Base-by-base conservation (phyloP, 139 green algal genomes). In the Coelastrella sp. region DNA sequence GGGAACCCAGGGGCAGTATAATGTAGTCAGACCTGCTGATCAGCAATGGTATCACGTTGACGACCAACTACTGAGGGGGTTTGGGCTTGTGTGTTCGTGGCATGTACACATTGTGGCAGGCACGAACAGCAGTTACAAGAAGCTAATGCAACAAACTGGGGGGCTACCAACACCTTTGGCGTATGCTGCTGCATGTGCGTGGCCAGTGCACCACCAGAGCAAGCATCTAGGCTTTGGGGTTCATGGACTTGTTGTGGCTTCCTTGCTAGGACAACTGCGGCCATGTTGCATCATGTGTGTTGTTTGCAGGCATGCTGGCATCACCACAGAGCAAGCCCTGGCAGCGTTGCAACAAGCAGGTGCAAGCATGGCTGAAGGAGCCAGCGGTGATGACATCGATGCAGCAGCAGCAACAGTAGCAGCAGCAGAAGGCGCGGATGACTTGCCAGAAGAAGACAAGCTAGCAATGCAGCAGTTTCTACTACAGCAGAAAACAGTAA, bases 361-460 rank as follows among this genome's bases (percentile, higher is more conserved):
- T 89, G 78, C 87, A 94, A 73, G 64, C 71, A 64, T 71, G 32
- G 59, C 82, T 89, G 16, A 85, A 75, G 82, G 78, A 64, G 4
- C 88, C 90, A 79, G 78, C 22, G 10, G 90, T 83, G 80, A 83
- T 80, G 23, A 60, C 87, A 61, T 87, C 85, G 73, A 75, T 64
- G 92, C 66, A 60, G 84, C 57, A 32, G 78, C 65, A 57, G 80
- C 54, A 16, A 56, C 75, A 23, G 78, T 76, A 56, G 76, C 59
- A 13, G 85, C 90, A 77, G 66, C 47, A 66, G 83, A 78, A 93
- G 64, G 56, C 60, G 74, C 47, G 56, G 87, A 71, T 3, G 95
- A 95, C 10, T 32, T 96, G 80, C 91, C 94, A 8, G 93, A 94
- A 6, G 95, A 98, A 58, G 96, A 98, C 82, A 91, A 95, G 86